phyloP scores from a whole-genome alignment of 2,329 filamentous ascomycete genomes.

The Rutstroemia sp. region DNA sequence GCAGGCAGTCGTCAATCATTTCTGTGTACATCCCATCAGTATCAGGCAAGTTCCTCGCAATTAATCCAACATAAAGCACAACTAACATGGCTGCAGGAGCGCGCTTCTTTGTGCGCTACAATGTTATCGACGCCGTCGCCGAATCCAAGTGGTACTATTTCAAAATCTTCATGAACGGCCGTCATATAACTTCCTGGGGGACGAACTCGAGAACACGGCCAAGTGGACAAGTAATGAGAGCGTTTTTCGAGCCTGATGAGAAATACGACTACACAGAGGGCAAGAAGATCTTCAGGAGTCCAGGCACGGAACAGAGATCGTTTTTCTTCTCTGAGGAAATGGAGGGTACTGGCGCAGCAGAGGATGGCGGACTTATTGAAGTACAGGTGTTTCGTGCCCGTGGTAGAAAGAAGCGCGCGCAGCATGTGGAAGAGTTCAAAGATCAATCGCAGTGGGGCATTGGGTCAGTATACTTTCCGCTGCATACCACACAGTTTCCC shows the following conservation, averaged over 20 bases:
- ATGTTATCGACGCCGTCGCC: slow-evolving; percentile 29
- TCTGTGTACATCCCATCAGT: slow-evolving; percentile 51
- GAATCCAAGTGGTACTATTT: slow-evolving; percentile 41
- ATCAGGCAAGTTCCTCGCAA: slow-evolving; percentile 34
- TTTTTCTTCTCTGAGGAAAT: slow-evolving; percentile 40
- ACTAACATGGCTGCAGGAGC: slow-evolving; percentile 33
- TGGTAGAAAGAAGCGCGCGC: slow-evolving; percentile 37
- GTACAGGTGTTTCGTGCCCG: slow-evolving; percentile 45
- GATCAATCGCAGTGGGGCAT: slow-evolving; percentile 45
- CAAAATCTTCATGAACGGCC: slow-evolving; percentile 48
- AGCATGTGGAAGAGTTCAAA: slow-evolving; percentile 37
- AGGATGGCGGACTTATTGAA: slow-evolving; percentile 50
- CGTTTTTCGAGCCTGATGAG: slow-evolving; percentile 42
- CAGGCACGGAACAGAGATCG: slow-evolving; percentile 41
- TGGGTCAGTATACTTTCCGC: slow-evolving; percentile 35
- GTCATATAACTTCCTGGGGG: slow-evolving; percentile 45
- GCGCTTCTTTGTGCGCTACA: slow-evolving; percentile 47
- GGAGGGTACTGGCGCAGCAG: slow-evolving; percentile 32
- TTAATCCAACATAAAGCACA: not conserved
- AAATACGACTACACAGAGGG: slow-evolving; percentile 35
- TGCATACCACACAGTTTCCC: not conserved
- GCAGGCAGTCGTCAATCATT: slow-evolving; percentile 31
- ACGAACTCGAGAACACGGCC: slow-evolving; percentile 33
- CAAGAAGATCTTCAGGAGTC: slow-evolving; percentile 27
- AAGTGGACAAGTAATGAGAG: slow-evolving; percentile 36